phyloP scores from a whole-genome alignment of 805 yeast genomes.

The Ogataea nakhonphanomensis region DNA sequence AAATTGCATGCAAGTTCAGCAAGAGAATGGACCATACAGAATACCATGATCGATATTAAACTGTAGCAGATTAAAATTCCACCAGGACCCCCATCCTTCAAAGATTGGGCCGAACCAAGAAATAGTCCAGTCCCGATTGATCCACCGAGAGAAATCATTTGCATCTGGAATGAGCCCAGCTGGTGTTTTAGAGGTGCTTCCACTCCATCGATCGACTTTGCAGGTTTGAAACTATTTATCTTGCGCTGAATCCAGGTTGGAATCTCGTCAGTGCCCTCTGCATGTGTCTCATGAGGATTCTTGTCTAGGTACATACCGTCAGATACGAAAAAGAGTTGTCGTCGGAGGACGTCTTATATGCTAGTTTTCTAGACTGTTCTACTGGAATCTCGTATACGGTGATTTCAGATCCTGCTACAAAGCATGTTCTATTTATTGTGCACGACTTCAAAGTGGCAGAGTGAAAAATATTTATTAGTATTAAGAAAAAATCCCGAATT shows the following conservation, averaged over 20 bases:
- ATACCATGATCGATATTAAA: conserved; percentile 54
- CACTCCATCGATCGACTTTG: conserved; percentile 24
- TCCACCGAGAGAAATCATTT: conserved; percentile 68
- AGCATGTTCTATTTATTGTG: conserved; percentile 3
- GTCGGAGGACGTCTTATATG: not conserved
- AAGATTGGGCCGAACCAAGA: conserved; percentile 60
- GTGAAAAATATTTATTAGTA: not conserved
- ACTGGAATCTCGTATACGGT: not conserved
- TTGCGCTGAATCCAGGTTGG: conserved; percentile 15
- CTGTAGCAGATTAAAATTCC: conserved; percentile 55
- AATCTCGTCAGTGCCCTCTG: not conserved
- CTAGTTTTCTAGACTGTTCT: conserved; percentile 1
- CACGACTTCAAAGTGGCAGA: conserved; percentile 8
- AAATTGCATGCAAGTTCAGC: conserved; percentile 60
- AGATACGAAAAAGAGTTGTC: not conserved
- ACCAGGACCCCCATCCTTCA: conserved; percentile 62
- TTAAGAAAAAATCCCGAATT: not conserved
- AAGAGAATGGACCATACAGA: conserved; percentile 56
- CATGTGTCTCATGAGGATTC: not conserved
- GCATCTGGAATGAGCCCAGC: conserved; percentile 42
- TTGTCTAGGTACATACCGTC: conserved; percentile 3
- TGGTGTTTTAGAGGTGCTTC: conserved; percentile 20
- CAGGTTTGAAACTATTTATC: conserved; percentile 27
- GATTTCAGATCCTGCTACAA: not conserved
- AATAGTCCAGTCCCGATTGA: conserved; percentile 68